Conservation (phyloP, 2,329 filamentous ascomycete genomes). For the Corinectria fuckeliana region DNA sequence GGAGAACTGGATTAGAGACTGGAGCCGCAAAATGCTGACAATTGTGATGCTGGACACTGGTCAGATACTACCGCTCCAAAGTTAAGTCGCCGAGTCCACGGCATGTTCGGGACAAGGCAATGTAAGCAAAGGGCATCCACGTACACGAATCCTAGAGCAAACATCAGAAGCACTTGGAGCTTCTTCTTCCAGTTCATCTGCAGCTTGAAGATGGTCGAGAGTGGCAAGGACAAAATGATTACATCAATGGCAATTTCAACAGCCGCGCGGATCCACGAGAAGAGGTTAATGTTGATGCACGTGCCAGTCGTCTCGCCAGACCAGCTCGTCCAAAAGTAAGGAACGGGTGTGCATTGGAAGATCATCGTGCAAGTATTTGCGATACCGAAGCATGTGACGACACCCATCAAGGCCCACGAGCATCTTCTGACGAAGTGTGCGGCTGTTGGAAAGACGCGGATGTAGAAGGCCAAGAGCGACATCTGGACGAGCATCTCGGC, state of each 20-base stretch:
- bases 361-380: constrained; percentile 17
- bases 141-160: constrained; percentile 8
- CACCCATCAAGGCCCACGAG: constrained; percentile 5
- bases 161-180: constrained; percentile 10
- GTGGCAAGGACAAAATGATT: constrained; percentile 5
- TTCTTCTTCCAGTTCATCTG: constrained; percentile 20
- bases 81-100: too few species aligned
- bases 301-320: constrained; percentile 3
- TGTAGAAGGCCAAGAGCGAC: constrained; percentile 15
- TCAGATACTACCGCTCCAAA: neutral
- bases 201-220: constrained; percentile 10
- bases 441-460: constrained; percentile 13
- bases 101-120: neutral
- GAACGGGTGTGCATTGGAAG: constrained; percentile 13
- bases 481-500: constrained; percentile 17
- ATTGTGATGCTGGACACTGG: neutral
- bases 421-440: neutral
- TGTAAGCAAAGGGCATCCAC: neutral
- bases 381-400: constrained; percentile 14
- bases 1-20: neutral
- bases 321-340: constrained; percentile 15
- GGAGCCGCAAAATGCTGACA: neutral
- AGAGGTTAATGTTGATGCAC: constrained; percentile 20
- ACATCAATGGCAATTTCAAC: constrained; percentile 18
- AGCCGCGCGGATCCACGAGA: constrained; percentile 18